Evolutionary conservation across 495 filamentous ascomycete species (phyloP).

Genomic region (Halenospora varia): DNA sequence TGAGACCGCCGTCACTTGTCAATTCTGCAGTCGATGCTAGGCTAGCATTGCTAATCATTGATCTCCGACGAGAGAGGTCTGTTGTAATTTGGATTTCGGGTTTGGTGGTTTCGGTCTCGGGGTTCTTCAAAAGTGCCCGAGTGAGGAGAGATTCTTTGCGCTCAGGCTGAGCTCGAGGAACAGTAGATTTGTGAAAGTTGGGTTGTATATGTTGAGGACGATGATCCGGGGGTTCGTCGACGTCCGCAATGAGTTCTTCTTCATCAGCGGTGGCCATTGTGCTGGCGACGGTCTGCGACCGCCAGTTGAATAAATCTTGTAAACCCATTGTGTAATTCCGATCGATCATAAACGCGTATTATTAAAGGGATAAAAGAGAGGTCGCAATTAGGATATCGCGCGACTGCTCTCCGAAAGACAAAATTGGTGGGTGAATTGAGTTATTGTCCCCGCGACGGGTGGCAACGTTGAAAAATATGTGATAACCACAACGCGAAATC

Average conservation of each 20-base stretch:
- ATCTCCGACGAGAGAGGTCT: constrained; percentile 52
- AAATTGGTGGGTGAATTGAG: background rate
- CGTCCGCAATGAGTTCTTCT: constrained; percentile 46
- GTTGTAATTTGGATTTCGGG: constrained; percentile 31
- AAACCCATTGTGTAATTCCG: constrained; percentile 18
- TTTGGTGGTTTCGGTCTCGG: constrained; percentile 44
- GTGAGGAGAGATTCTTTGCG: constrained; percentile 75
- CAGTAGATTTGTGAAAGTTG: constrained; percentile 37
- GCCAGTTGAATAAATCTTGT: constrained; percentile 22
- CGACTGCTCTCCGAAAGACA: background rate
- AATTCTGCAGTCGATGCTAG: constrained; percentile 78
- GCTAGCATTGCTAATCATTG: constrained; percentile 74
- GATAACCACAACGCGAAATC: constrained; percentile 4
- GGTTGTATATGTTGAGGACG: constrained; percentile 28
- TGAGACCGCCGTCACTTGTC: constrained; percentile 86
- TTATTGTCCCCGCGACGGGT: background rate
- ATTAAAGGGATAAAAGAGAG: constrained; percentile 1
- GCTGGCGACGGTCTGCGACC: constrained; percentile 13
- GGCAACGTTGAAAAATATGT: background rate
- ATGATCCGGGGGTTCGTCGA: constrained; percentile 47
- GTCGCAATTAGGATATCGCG: background rate
- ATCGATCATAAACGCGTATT: constrained; percentile 10
- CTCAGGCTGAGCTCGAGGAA: constrained; percentile 34
- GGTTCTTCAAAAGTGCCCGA: constrained; percentile 65
- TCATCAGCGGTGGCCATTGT: constrained; percentile 29